Evolutionary conservation across 768 basidiomycete genomes (phyloP).

Genomic region (Candolleomyces eurysporus): DNA sequence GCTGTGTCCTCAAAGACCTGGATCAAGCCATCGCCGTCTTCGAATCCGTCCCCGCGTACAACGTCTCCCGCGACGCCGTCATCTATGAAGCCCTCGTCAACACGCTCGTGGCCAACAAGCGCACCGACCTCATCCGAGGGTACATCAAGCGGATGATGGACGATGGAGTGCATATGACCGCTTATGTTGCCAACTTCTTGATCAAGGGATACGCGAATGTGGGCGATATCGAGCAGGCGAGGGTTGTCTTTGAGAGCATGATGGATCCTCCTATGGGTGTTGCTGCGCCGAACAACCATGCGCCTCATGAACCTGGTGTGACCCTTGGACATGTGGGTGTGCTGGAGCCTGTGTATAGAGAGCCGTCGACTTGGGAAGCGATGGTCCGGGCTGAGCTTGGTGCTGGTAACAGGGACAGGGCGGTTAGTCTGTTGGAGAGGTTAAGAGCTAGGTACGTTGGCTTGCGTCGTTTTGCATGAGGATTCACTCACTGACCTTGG

Average conservation of each 20-base stretch:
- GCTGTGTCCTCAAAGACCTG: conserved; percentile 75
- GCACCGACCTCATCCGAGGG: conserved; percentile 70
- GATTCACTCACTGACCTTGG: conserved; percentile 9
- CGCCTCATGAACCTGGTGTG: conserved; percentile 53
- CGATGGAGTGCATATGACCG: conserved; percentile 81
- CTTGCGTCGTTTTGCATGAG: neutral
- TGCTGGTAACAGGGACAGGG: conserved; percentile 68
- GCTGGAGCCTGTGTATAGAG: conserved; percentile 73
- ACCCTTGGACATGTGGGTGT: conserved; percentile 25
- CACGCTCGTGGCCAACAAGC: conserved; percentile 74
- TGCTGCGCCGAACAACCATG: conserved; percentile 88
- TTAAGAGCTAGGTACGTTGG: conserved; percentile 64
- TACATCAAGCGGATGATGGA: conserved; percentile 63
- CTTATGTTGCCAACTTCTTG: conserved; percentile 89
- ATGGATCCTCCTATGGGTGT: conserved; percentile 79
- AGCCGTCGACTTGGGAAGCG: conserved; percentile 93
- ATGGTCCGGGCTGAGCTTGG: conserved; percentile 94
- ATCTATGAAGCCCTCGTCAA: conserved; percentile 90
- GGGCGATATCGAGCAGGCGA: conserved; percentile 68
- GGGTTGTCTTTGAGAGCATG: conserved; percentile 77
- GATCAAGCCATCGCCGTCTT: conserved; percentile 76
- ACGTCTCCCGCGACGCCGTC: conserved; percentile 65
- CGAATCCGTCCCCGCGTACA: conserved; percentile 58
- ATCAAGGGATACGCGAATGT: conserved; percentile 71
- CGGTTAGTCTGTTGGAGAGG: conserved; percentile 65